Base-by-base conservation (phyloP, 148 eudicot genomes). In the Vaccinium vitisidaea region DNA sequence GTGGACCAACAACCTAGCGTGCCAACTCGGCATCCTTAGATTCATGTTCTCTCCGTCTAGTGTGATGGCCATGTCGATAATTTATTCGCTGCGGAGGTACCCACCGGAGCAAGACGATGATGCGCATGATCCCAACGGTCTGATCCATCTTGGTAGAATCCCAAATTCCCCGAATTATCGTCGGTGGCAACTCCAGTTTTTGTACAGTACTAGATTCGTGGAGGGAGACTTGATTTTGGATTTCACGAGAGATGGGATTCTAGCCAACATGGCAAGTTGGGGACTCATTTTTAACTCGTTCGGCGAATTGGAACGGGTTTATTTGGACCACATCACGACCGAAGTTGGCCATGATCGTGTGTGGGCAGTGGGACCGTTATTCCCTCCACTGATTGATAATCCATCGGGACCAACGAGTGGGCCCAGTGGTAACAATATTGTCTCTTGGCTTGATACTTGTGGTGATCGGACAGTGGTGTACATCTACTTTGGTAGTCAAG, bases 401-500 rank as follows among this genome's bases (percentile, higher is more conserved):
- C 14, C 80, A 77, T 48, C 77, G 19, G 59, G 5, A 10, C 16
- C 4, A 5, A 10, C 59, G 19, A 11, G 36, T 53, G 39, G 39
- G 67, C 6, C 80, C 7, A 23, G 46, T 12, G 18, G 50, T 4
- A 54, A 2, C 58, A 14, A 59, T 11, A 84, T 91, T 43, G 19
- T 90, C 8, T 54, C 79, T 4, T 95, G 96, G 96, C 94, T 95
- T n/a, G 89, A 94, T 84, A 70, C 25, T 21, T 89, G 91, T 9
- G 86, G 77, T 19, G 91, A 92, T 85, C 88, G 48, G 23, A 88
- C 92, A 36, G 93, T 95, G 36, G 30, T 93, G 63, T 92, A 89
- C 70, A 92, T 93, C 50, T 92, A 93, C 81, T 92, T 93, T 82
- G 96, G 98, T 71, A 95, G 94, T 65, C 95, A 92, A 21, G 90